Evolutionary conservation across 345 rosid genomes (phyloP).

Genomic region (Erucastrum elatum): DNA sequence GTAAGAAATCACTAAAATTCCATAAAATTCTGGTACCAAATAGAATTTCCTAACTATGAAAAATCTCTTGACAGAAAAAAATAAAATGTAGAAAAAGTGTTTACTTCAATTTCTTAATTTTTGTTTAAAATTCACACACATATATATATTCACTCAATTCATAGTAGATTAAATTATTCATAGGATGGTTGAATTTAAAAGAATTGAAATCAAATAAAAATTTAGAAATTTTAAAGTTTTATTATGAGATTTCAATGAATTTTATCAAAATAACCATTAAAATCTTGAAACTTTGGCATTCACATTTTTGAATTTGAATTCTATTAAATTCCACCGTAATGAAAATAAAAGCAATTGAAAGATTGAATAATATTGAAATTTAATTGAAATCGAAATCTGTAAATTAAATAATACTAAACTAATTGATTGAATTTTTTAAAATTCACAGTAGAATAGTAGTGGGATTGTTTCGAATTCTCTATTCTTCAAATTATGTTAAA

Average conservation of each 20-base stretch:
- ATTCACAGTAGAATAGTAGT: not conserved
- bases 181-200: not conserved
- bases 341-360: not conserved
- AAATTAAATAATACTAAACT: not conserved
- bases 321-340: not conserved
- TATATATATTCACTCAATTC: not conserved
- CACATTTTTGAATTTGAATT: not conserved
- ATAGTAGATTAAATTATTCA: not conserved
- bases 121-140: not conserved
- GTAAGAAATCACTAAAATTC: not conserved
- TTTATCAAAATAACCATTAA: not conserved
- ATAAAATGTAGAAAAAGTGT: not conserved
- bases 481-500: not conserved
- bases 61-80: not conserved
- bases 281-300: not conserved
- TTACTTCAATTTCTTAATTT: not conserved
- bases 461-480: not conserved
- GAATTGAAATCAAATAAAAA: too few species aligned
- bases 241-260: not conserved
- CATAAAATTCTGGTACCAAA: not conserved
- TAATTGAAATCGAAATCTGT: not conserved
- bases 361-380: not conserved
- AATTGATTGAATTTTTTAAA: not conserved
- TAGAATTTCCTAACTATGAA: not conserved
- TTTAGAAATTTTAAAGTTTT: not conserved